Percentiles rank a stretch among this genome's conserved stretches.
phyloP scores from a whole-genome alignment of 495 filamentous ascomycete genomes.

The Tricharina praecox region DNA sequence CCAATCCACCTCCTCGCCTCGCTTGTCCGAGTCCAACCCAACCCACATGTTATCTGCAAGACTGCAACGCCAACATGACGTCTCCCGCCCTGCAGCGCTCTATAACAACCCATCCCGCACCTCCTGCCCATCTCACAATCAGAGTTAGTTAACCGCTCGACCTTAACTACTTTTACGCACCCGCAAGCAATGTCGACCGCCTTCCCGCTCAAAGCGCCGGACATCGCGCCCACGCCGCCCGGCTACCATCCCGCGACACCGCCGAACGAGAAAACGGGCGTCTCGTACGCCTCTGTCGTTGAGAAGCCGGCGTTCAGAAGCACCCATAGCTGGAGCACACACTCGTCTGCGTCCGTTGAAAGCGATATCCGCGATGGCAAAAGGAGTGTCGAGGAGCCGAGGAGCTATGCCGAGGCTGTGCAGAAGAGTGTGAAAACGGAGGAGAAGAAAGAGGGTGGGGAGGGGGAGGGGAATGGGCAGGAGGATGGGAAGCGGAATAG shows the following conservation, averaged over 20 bases:
- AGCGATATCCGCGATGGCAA: background rate
- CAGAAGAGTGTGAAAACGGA: background rate
- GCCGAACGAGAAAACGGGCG: conserved; percentile 1
- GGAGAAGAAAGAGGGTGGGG: background rate
- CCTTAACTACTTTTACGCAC: too few species aligned
- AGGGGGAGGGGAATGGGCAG: background rate
- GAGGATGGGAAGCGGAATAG: background rate
- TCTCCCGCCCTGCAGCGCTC: too few species aligned
- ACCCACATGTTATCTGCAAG: too few species aligned
- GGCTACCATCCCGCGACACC: conserved; percentile 3
- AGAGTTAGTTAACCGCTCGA: too few species aligned
- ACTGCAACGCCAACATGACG: too few species aligned
- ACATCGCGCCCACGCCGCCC: too few species aligned
- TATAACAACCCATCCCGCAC: too few species aligned
- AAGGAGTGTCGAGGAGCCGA: background rate
- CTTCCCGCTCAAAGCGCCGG: too few species aligned
- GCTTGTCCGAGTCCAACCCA: too few species aligned
- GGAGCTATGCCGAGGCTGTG: background rate
- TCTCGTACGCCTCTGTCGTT: conserved; percentile 7
- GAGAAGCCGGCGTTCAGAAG: background rate
- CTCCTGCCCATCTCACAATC: too few species aligned
- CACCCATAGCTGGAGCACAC: background rate
- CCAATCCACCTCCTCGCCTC: too few species aligned
- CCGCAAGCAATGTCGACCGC: too few species aligned
- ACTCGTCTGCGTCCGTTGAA: background rate